Evolutionary conservation across 2,329 filamentous ascomycete genomes (phyloP), one percentile per base, ranked within the genome.

Genomic region (Phialophora expanda): DNA sequence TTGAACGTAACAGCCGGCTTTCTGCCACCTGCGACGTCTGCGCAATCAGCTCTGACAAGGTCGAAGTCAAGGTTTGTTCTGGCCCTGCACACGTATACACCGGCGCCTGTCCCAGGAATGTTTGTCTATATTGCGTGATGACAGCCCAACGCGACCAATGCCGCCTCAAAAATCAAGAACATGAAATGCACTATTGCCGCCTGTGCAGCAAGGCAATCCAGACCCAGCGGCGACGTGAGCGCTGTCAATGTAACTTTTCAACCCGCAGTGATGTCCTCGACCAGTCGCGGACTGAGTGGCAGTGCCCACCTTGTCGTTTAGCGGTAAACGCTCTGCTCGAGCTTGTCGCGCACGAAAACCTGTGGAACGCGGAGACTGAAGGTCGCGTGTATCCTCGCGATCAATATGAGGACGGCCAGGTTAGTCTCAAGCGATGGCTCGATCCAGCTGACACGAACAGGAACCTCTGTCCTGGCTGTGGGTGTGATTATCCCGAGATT

Each of bases 171-270:
- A 38, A 41, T 6, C 53, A 41, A n/a, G 54, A 41, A 8, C 56
- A 60, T 38, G 62, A 67, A 60, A 32, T 67, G 34, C 55, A 65
- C 53, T 65, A 68, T 32, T 65, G 66, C 56, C 56, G 38, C 20
- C 60, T 44, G 5, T 66, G 66, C 56, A 64, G 59, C 34, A 8
- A 28, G 28, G 9, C 30, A 22, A n/a, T 24, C 32, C 34, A 26
- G 20, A 12, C 24, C 32, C 34, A 20, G 26, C 6, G 22, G 32
- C 57, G 30, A 53, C 57, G 63, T 46, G 14, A 44, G 20, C 20
- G 22, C 9, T 68, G 66, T 48, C 24, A 30, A 34, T 50, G 58
- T 17, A 17, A 44, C 38, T 28, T 5, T 17, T 3, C 28, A 6
- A 30, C 30, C 38, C 38, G 38, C 4, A 20, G 41, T 14, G 46